Evolutionary conservation across 345 rosid genomes (phyloP).

Genomic region (Ceriops decandra): DNA sequence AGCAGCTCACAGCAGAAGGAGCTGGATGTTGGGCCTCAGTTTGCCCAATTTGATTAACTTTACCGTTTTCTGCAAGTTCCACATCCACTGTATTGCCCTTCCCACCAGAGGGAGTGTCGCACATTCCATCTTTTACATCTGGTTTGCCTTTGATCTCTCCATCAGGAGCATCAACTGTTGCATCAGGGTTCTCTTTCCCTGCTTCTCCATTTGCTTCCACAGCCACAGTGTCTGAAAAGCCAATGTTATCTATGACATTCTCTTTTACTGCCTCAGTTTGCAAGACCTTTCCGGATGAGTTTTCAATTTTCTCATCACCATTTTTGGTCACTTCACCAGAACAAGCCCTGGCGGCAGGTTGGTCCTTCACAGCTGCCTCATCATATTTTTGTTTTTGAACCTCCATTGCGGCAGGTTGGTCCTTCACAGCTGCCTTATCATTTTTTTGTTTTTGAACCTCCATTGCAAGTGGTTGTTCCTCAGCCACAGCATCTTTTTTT

Average conservation of each 20-base stretch:
- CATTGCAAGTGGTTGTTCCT: constrained; percentile 13
- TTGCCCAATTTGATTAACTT: constrained; percentile 28
- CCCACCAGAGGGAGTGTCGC: constrained; percentile 19
- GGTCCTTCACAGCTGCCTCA: constrained; percentile 18
- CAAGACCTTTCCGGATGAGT: constrained; percentile 20
- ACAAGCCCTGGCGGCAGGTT: constrained; percentile 20
- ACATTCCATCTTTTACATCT: constrained; percentile 14
- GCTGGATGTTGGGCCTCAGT: constrained; percentile 25
- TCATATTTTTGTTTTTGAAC: constrained; percentile 24
- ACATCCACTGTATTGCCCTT: constrained; percentile 29
- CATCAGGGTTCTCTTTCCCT: constrained; percentile 26
- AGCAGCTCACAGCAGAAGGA: constrained; percentile 36
- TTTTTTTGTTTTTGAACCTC: constrained; percentile 29
- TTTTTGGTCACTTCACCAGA: constrained; percentile 20
- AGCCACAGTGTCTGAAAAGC: constrained; percentile 20
- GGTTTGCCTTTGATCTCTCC: constrained; percentile 27
- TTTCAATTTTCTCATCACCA: constrained; percentile 29
- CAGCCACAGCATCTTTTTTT: constrained; percentile 26
- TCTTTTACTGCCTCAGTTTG: constrained; percentile 24
- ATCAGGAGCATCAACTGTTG: constrained; percentile 25
- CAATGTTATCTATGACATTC: constrained; percentile 18
- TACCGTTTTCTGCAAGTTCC: constrained; percentile 38
- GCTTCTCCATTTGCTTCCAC: constrained; percentile 30
- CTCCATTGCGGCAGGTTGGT: constrained; percentile 18
- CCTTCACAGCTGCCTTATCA: constrained; percentile 15